Conservation (phyloP, 257 asterid species). For the Buddleja alternifolia region DNA sequence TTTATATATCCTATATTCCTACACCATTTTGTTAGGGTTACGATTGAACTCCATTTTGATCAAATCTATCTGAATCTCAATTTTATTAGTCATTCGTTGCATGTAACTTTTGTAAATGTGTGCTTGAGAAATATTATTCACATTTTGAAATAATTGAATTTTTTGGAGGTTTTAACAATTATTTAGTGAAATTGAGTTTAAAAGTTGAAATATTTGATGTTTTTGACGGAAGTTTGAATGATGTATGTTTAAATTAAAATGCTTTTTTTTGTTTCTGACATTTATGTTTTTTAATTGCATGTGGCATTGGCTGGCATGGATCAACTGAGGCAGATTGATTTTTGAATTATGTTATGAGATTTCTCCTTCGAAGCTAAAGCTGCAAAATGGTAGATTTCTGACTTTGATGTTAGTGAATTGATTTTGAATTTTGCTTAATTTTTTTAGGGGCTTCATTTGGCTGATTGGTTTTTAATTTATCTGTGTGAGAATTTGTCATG, state of each 20-base stretch:
- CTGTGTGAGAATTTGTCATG: background rate
- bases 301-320: slow-evolving; percentile 20
- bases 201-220: slow-evolving; percentile 24
- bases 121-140: background rate
- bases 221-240: slow-evolving; percentile 14
- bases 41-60: slow-evolving; percentile 27
- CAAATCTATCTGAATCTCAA: slow-evolving; percentile 15
- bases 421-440: slow-evolving; percentile 6
- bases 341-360: slow-evolving; percentile 21
- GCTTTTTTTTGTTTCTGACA: slow-evolving; percentile 14
- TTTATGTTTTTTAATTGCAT: slow-evolving; percentile 18
- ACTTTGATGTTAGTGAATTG: slow-evolving; percentile 20
- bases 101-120: slow-evolving; percentile 30
- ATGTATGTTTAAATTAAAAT: slow-evolving; percentile 2
- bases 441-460: slow-evolving; percentile 11
- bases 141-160: slow-evolving; percentile 13
- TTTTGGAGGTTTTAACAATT: slow-evolving; percentile 23
- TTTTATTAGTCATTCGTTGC: slow-evolving; percentile 28
- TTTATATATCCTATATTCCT: background rate
- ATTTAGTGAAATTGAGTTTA: slow-evolving; percentile 27
- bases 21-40: slow-evolving; percentile 33
- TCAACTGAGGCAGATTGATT: slow-evolving; percentile 20
- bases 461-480: slow-evolving; percentile 23
- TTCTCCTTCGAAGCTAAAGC: slow-evolving; percentile 19
- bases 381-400: slow-evolving; percentile 38